A percentile compares a stretch with the other conserved stretches of the same genome.
Conservation (phyloP, 805 yeast species). For the Myxozyma mucilagina region DNA sequence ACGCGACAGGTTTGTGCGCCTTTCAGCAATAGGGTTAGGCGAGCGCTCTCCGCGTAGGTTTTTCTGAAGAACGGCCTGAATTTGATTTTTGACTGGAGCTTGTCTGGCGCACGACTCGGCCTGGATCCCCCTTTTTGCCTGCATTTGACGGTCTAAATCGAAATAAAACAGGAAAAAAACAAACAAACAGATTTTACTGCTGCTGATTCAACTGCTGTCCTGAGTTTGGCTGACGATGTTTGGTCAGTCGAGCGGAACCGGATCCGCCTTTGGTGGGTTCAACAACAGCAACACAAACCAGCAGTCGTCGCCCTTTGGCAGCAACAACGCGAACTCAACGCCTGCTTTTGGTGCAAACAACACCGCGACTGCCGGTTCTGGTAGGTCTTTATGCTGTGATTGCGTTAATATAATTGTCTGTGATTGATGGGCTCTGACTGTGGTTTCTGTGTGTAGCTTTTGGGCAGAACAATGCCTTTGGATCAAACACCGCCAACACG, state of each 20-base stretch:
- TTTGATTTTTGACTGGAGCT: not conserved
- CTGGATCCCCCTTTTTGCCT: not conserved
- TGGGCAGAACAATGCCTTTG: conserved; percentile 14
- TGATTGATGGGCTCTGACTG: not conserved
- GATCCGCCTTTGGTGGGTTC: conserved; percentile 32
- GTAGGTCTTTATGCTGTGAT: not conserved
- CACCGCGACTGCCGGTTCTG: conserved; percentile 3
- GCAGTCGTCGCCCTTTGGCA: conserved; percentile 22
- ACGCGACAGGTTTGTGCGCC: conserved; percentile 1
- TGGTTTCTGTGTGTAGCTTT: not conserved
- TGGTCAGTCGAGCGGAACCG: conserved; percentile 28
- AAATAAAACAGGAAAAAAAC: too few relatives aligned
- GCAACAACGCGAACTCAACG: conserved; percentile 9
- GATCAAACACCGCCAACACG: conserved; percentile 1
- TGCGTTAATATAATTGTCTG: not conserved
- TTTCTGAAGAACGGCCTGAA: not conserved
- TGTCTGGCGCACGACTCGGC: not conserved
- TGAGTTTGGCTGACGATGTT: conserved; percentile 17
- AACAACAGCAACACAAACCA: conserved; percentile 21
- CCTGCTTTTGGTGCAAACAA: conserved; percentile 23
- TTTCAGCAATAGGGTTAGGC: not conserved
- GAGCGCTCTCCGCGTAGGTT: not conserved
- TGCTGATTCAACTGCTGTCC: not conserved
- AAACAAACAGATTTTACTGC: too few relatives aligned
- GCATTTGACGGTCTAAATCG: too few relatives aligned